These are phyloP conservation scores for Russula brevipes DNA, from an alignment of 768 basidiomycete genomes.

Conservation along the genomic window DNA sequence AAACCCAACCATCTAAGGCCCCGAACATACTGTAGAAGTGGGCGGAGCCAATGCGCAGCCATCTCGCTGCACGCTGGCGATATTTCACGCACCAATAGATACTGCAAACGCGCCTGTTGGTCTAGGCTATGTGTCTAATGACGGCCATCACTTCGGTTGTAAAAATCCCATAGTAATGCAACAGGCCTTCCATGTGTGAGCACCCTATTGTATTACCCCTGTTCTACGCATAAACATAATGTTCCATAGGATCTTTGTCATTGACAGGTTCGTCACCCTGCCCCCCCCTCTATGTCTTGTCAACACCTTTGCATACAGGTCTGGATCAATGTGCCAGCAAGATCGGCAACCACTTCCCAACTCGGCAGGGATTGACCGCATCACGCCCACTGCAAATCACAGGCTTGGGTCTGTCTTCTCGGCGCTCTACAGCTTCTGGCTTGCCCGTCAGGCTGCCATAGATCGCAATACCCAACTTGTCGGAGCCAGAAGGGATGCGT, in stretches of 20 bases:
- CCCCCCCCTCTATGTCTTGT: slow-evolving; percentile 28
- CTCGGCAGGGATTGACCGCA: slow-evolving; percentile 39
- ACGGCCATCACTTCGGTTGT: slow-evolving; percentile 53
- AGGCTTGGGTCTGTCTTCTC: slow-evolving; percentile 55
- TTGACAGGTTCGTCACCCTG: slow-evolving; percentile 45
- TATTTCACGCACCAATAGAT: slow-evolving; percentile 43
- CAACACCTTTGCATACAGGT: slow-evolving; percentile 34
- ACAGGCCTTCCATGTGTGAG: slow-evolving; percentile 59
- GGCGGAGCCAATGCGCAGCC: slow-evolving; percentile 36
- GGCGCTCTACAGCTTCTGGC: slow-evolving; percentile 52
- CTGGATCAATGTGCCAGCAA: slow-evolving; percentile 42
- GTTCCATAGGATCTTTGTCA: slow-evolving; percentile 43
- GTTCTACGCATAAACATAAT: background rate
- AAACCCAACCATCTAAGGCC: slow-evolving; percentile 33
- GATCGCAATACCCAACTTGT: slow-evolving; percentile 26
- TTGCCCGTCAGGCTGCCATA: slow-evolving; percentile 42
- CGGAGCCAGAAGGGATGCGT: slow-evolving; percentile 44
- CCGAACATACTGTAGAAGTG: slow-evolving; percentile 41
- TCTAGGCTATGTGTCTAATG: slow-evolving; percentile 47
- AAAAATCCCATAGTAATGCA: slow-evolving; percentile 49
- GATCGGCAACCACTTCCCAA: slow-evolving; percentile 44
- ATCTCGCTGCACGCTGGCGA: slow-evolving; percentile 49
- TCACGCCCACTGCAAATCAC: slow-evolving; percentile 39
- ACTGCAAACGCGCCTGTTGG: slow-evolving; percentile 31
- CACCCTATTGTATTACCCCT: background rate